Base-by-base conservation (phyloP, 106 monocot genomes). In the Dioscorea zingiberensis region DNA sequence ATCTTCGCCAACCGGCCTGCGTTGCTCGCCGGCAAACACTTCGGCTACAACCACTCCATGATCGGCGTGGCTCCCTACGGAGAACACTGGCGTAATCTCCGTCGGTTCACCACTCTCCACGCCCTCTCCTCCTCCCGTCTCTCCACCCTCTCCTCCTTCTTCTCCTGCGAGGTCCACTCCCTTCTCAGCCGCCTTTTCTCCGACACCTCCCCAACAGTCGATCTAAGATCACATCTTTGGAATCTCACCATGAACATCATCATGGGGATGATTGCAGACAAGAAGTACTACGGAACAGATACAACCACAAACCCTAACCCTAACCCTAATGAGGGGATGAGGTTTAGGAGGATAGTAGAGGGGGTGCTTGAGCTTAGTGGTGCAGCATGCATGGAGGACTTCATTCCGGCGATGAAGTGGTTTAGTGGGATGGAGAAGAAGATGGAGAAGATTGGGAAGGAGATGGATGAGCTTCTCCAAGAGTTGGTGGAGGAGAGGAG, bases 1-100 rank as follows among this genome's bases (percentile, higher is more conserved):
- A 32, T 17, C 48, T 73, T 73, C 57, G 73, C 73, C 47, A 48
- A 66, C 47, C 73, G 66, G 2, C 73, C 73, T 4, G 8, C 14
- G 3, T 21, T 73, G n/a, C 18, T 48, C 47, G 19, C 28, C 29
- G 65, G 73, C 27, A 58, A 58, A 47, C 25, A 47, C 65, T 56
- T 73, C 22, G 58, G 47, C 18, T 73, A 66, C 25, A 21, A 65
- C 27, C 15, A 65, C 58, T 32, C 58, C 25, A 73, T 44, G 16
- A 1, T 72, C 17, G 3, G 17, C 1, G 17, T 7, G 14, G 61
- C 71, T 3, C 51, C 71, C 26, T 62, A 71, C 54, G 62, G 71
- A n/a, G 27, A 26, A 12, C 48, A 21, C 16, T 71, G 71, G 71
- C 71, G 71, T 48, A 29, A 62, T 51, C 53, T 62, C 49, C 61